phyloP scores from a whole-genome alignment of 352 stramenopile genomes.

The Plasmopara halstedii region DNA sequence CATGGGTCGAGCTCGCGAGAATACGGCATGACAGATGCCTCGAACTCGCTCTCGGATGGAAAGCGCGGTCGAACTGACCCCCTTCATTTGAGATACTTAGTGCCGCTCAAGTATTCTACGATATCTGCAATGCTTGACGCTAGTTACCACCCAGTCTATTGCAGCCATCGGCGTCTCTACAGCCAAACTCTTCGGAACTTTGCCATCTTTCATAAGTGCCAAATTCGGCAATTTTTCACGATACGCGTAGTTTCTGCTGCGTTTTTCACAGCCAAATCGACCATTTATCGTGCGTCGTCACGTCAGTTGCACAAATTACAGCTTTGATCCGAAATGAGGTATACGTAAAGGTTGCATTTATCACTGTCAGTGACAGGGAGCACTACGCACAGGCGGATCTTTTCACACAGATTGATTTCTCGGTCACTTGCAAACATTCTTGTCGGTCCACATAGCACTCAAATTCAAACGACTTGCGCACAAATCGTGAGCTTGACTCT shows the following conservation, averaged over 20 bases:
- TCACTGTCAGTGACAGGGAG: too few relatives aligned
- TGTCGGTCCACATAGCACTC: too few relatives aligned
- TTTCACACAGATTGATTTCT: too few relatives aligned
- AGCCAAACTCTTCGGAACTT: constrained; percentile 25
- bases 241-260: constrained; percentile 14
- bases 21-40: constrained; percentile 5
- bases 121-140: not conserved
- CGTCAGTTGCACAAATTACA: constrained; percentile 16
- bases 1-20: constrained; percentile 5
- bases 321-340: too few relatives aligned
- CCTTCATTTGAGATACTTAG: constrained; percentile 9
- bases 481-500: too few relatives aligned
- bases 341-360: too few relatives aligned
- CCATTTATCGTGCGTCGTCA: constrained; percentile 23
- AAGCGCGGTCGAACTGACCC: constrained; percentile 1
- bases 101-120: constrained; percentile 10
- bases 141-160: constrained; percentile 5
- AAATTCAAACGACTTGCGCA: too few relatives aligned
- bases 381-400: too few relatives aligned
- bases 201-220: constrained; percentile 14
- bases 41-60: constrained; percentile 15
- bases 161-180: constrained; percentile 16
- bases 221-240: constrained; percentile 11
- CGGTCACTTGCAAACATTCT: too few relatives aligned
- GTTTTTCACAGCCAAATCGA: constrained; percentile 22